phyloP scores from a whole-genome alignment of 2,329 filamentous ascomycete species.

The Talaromyces sp. region DNA sequence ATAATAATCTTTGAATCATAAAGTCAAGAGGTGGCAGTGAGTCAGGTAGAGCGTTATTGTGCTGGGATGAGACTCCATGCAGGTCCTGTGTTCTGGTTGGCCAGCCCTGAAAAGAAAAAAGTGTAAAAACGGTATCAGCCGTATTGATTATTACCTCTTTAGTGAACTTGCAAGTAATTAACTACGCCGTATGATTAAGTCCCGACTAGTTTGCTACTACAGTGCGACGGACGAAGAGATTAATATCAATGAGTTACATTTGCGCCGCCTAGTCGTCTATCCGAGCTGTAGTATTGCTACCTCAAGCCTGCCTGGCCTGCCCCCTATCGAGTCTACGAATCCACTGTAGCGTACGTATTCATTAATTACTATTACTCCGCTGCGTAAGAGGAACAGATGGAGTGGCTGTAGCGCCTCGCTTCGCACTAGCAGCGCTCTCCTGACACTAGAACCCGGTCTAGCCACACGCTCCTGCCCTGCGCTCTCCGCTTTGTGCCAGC shows the following conservation, averaged over 20 bases:
- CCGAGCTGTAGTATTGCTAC: neutral
- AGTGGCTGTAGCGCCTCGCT: neutral
- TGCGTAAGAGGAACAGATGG: neutral
- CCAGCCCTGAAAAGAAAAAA: too few relatives aligned
- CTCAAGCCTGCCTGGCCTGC: neutral
- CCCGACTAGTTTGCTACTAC: neutral
- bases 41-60: neutral
- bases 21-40: neutral
- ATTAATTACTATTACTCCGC: neutral
- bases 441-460: neutral
- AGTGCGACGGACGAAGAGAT: neutral
- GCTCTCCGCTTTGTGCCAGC: neutral
- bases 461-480: neutral
- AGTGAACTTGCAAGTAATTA: too few relatives aligned
- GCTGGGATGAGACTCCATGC: neutral
- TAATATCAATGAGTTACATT: neutral
- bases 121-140: neutral
- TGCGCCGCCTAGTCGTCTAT: neutral
- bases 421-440: neutral
- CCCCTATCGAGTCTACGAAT: neutral
- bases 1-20: too few relatives aligned
- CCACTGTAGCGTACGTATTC: neutral
- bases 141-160: neutral
- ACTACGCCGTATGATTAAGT: too few relatives aligned
- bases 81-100: neutral